Evolutionary conservation across 495 filamentous ascomycete species (phyloP).

Genomic region (Pyronema omphalodes): DNA sequence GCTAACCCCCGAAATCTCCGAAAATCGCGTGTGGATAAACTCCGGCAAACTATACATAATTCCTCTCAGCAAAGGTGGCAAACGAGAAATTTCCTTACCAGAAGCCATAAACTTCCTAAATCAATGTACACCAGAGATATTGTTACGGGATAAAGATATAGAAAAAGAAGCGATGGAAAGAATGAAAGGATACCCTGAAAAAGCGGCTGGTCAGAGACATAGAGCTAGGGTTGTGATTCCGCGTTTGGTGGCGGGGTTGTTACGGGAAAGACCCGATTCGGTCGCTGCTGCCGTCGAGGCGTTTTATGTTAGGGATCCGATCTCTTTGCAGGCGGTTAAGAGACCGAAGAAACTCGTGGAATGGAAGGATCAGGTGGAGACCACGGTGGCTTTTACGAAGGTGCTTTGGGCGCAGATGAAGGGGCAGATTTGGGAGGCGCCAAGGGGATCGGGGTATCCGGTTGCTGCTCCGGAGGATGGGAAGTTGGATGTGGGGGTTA

Average conservation of each 20-base stretch:
- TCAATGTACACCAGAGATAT: not conserved
- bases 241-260: conserved; percentile 60
- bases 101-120: conserved; percentile 1
- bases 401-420: conserved; percentile 81
- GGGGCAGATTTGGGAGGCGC: conserved; percentile 64
- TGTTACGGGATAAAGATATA: conserved; percentile 30
- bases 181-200: conserved; percentile 55
- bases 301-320: conserved; percentile 82
- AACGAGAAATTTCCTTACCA: not conserved
- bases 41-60: conserved; percentile 55
- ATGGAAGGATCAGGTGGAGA: conserved; percentile 58
- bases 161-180: conserved; percentile 85
- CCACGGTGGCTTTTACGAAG: conserved; percentile 65
- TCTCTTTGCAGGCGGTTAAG: conserved; percentile 47
- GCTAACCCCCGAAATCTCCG: conserved; percentile 80
- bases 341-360: conserved; percentile 32
- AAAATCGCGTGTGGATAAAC: conserved; percentile 72
- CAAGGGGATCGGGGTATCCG: conserved; percentile 26
- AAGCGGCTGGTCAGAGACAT: conserved; percentile 47
- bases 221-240: conserved; percentile 53
- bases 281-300: conserved; percentile 73
- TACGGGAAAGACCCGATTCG: conserved; percentile 50
- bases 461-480: conserved; percentile 12
- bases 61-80: conserved; percentile 27
- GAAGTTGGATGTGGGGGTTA: conserved; percentile 61